Conservation (phyloP, 768 basidiomycete species). For the Mycena latifolia region DNA sequence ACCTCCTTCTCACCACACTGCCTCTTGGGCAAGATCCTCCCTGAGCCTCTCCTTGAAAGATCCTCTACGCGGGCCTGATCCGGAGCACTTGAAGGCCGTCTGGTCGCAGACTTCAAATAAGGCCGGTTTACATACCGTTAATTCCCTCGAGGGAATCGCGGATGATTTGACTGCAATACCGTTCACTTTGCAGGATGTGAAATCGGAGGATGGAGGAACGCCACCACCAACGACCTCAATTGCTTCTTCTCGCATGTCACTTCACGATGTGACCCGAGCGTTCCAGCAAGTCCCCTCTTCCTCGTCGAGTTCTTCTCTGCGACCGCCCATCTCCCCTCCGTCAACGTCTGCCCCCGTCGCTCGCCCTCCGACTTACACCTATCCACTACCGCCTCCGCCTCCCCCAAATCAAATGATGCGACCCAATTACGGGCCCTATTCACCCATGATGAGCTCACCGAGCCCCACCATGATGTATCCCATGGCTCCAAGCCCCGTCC, state of each 20-base stretch:
- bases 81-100: constrained; percentile 87
- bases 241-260: constrained; percentile 80
- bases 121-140: constrained; percentile 73
- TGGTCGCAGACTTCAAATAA: constrained; percentile 87
- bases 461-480: constrained; percentile 76
- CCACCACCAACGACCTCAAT: constrained; percentile 73
- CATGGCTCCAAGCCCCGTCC: constrained; percentile 73
- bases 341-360: constrained; percentile 60
- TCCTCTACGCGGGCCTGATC: constrained; percentile 77
- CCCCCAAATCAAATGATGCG: constrained; percentile 63
- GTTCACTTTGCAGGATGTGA: constrained; percentile 86
- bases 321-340: constrained; percentile 66
- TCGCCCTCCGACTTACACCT: constrained; percentile 49
- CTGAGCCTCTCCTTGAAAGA: constrained; percentile 74
- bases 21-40: constrained; percentile 70
- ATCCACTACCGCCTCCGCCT: constrained; percentile 41
- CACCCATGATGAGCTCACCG: constrained; percentile 81
- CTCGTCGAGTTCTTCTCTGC: constrained; percentile 58
- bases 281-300: constrained; percentile 88
- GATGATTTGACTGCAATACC: constrained; percentile 86
- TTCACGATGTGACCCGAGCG: constrained; percentile 86
- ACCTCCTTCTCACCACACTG: constrained; percentile 56
- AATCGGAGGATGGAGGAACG: constrained; percentile 87
- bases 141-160: constrained; percentile 86
- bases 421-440: constrained; percentile 70